Evolutionary conservation across 495 filamentous ascomycete species (phyloP), one percentile per base, ranked within the genome.

Genomic region (Poronia punctata): DNA sequence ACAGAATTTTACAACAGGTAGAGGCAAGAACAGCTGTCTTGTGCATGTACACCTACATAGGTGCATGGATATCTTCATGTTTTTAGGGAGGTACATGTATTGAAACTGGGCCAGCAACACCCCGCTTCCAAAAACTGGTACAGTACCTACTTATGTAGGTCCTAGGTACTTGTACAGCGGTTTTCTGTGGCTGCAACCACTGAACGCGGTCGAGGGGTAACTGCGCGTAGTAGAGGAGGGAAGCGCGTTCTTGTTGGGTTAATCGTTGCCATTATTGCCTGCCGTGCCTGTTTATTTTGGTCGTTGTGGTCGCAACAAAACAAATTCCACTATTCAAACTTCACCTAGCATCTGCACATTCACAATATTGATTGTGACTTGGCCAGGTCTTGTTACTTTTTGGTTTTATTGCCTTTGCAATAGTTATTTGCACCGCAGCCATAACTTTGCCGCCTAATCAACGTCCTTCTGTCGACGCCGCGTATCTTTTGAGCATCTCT

Each of bases 321-420:
- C 58, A 61, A 50, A 50, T 42, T 47, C 56, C 50, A 45, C 56
- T 46, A 51, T 50, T 32, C 28, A 28, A 26, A 42, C 19, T 26
- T 25, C 35, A 22, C 25, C 38, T 14, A 16, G 29, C 25, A 38
- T 30, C 18, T 35, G n/a, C 23, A 27, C 20, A 11, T 24, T 30
- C 18, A 14, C 14, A 36, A 35, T 41, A 34, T 18, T 30, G 12
- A 21, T 28, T 29, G 25, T 25, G 22, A n/a, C 16, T 14, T 17
- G 1, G n/a, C 7, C 24, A 16, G 18, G 20, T 6, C 12, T 1
- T 11, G 24, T 32, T 19, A 34, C 8, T 15, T 28, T 9, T 36
- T 26, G 20, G 12, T 9, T n/a, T 25, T 12, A 3, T 22, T 28
- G 5, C 9, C 29, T 9, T 17, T 30, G 32, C 7, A 23, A 14